Evolutionary conservation across 2,329 filamentous ascomycete genomes (phyloP), one percentile per base, ranked within the genome.

Genomic region (Neophaeococcomyces aloes): DNA sequence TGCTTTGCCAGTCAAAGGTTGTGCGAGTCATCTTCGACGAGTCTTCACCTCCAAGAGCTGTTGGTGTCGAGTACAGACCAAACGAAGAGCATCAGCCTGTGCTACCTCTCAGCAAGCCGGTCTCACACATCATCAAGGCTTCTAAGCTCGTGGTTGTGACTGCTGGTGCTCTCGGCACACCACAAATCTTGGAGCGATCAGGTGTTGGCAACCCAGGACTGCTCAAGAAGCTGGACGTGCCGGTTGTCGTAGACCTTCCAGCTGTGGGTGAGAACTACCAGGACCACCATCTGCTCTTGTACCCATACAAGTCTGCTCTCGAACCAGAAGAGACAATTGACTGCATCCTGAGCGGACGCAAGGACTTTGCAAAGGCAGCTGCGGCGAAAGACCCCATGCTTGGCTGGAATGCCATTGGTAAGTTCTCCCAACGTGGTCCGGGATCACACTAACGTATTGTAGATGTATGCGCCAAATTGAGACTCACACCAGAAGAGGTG

Each of bases 201-300:
- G 79, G 79, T 14, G 69, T 83, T 29, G 79, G 79, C 0, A 75
- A 76, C 0, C 54, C 59, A 8, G 56, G 62, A 0, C 71, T 78
- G 50, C 68, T 83, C 4, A 49, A 66, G 14, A 63, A 65, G 41
- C 69, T 74, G 54, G 60, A 65, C n/a, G 81, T 82, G 49, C 54
- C 65, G 2, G 60, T 74, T 1, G 51, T 79, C n/a, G 64, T 70
- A 3, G 68, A 81, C 48, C 71, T 76, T 0, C 72, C 73, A 1
- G 75, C 79, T 34, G 78, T 84, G 2, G 79, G 79, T 4, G 72
- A 71, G 45, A 78, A 82, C 60, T 65, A 83, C 3, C 66, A 78
- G 46, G 78, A 83, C 55, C 76, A 50, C 37, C 66, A 78, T 29
- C 59, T 79, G 1, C 48, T 73, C 1, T 53, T 73, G 0, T 74